Conservation (phyloP, 768 basidiomycete genomes). For the Suillus variegatus region DNA sequence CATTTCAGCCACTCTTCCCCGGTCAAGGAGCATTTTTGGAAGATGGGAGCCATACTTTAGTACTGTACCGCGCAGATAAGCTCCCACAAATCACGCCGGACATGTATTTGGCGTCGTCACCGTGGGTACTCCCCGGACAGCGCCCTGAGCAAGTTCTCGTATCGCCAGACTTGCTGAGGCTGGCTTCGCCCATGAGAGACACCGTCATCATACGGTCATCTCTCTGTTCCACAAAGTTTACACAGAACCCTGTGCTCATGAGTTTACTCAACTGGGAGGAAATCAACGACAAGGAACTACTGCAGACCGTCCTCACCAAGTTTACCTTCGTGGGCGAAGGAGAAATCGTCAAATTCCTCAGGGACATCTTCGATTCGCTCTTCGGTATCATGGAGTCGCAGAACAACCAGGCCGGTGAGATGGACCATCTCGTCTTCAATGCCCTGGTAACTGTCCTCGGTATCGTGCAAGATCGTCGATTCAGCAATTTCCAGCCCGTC, state of each 20-base stretch:
- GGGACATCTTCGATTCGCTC: conserved; percentile 89
- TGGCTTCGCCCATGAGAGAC: conserved; percentile 74
- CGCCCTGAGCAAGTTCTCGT: conserved; percentile 59
- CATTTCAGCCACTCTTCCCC: conserved; percentile 85
- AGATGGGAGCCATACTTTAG: conserved; percentile 84
- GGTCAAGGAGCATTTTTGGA: conserved; percentile 77
- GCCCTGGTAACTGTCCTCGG: conserved; percentile 89
- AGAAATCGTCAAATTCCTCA: conserved; percentile 91
- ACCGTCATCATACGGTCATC: conserved; percentile 82
- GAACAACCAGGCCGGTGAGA: conserved; percentile 71
- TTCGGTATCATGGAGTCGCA: conserved; percentile 84
- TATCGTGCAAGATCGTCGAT: conserved; percentile 91
- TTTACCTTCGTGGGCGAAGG: conserved; percentile 94
- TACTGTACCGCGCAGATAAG: conserved; percentile 84
- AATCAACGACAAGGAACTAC: conserved; percentile 59
- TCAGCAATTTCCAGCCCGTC: conserved; percentile 93
- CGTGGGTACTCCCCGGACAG: conserved; percentile 57
- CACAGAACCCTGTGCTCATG: conserved; percentile 85
- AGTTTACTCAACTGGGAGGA: conserved; percentile 82
- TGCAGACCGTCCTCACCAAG: conserved; percentile 73
- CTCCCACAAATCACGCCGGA: conserved; percentile 60
- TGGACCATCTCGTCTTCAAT: conserved; percentile 87
- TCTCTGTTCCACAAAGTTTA: conserved; percentile 89
- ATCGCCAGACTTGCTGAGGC: conserved; percentile 59
- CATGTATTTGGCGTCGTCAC: conserved; percentile 71